Evolutionary conservation across 257 asterid genomes (phyloP), one percentile per base, ranked within the genome.

Genomic region (Rauvolfia tetraphylla): DNA sequence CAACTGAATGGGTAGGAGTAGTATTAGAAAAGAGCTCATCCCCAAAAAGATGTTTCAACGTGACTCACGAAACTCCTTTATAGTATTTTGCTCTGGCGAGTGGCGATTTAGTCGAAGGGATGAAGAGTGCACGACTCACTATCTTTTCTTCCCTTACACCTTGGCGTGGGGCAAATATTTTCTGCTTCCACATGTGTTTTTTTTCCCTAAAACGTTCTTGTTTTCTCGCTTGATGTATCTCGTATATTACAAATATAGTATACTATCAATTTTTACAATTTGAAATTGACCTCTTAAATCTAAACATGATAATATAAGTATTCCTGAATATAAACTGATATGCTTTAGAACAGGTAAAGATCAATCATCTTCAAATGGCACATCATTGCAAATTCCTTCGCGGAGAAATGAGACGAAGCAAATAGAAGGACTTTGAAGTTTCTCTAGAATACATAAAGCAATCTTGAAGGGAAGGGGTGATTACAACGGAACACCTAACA

Each of bases 41-140:
- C n/a, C n/a, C n/a, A n/a, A 25, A 74, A 31, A 46, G 49, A 11
- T 25, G 59, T 39, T 56, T 51, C 44, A 58, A 36, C 44, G 57
- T 77, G 44, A 67, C 20, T 56, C 62, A 53, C 48, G 42, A 22
- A 44, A 29, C n/a, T n/a, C n/a, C n/a, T n/a, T 57, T 57, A 31
- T 3, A 39, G 8, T 42, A 38, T 34, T 25, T 38, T n/a, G 13
- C 34, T 42, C 25, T 1, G 38, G 14, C 5, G 27, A 2, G 54
- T 58, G 46, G 54, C 20, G 2, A 17, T 7, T 48, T 65, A n/a
- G 66, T 57, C 25, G 33, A 33, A 62, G 53, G 48, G 70, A 53
- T 51, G 78, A 79, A 63, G 46, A 74, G 23, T 79, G 69, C 82
- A 63, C 51, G 74, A 53, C 29, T 41, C 48, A n/a, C n/a, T n/a